These are phyloP conservation scores for Candida sanyiensis DNA, from an alignment of 805 yeast genomes.

Conservation along the genomic window DNA sequence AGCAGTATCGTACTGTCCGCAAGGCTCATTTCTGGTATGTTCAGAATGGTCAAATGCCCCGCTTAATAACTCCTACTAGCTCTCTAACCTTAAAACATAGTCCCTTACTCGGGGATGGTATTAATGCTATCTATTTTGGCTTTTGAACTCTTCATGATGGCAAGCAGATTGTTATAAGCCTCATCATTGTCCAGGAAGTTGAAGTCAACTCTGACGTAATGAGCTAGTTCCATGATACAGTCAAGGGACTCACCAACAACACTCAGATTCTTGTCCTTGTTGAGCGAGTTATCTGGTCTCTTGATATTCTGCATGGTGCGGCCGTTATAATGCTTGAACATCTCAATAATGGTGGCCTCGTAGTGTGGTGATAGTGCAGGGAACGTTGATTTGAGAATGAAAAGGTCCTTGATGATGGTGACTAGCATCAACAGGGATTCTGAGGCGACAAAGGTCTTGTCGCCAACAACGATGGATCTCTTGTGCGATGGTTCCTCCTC, in stretches of 20 bases:
- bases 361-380: conserved; percentile 37
- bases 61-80: too few relatives aligned
- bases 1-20: too few relatives aligned
- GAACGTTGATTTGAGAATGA: conserved; percentile 52
- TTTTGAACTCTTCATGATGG: conserved; percentile 10
- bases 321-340: conserved; percentile 47
- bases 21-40: too few relatives aligned
- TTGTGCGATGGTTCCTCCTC: conserved; percentile 27
- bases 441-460: conserved; percentile 53
- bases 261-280: conserved; percentile 30
- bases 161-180: conserved; percentile 9
- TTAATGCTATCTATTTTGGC: conserved; percentile 14
- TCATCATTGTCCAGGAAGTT: conserved; percentile 15
- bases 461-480: conserved; percentile 43
- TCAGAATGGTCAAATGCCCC: too few relatives aligned
- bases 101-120: conserved; percentile 12
- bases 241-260: conserved; percentile 39
- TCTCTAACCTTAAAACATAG: too few relatives aligned
- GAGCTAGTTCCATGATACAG: conserved; percentile 33
- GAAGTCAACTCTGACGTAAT: conserved; percentile 14
- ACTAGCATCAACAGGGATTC: conserved; percentile 40
- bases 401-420: conserved; percentile 41
- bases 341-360: conserved; percentile 38
- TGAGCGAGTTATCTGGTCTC: conserved; percentile 18
- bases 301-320: conserved; percentile 30